Evolutionary conservation across 352 stramenopile species (phyloP), one percentile per base, ranked within the genome.

Genomic region (Globisporangium acanthophoron): DNA sequence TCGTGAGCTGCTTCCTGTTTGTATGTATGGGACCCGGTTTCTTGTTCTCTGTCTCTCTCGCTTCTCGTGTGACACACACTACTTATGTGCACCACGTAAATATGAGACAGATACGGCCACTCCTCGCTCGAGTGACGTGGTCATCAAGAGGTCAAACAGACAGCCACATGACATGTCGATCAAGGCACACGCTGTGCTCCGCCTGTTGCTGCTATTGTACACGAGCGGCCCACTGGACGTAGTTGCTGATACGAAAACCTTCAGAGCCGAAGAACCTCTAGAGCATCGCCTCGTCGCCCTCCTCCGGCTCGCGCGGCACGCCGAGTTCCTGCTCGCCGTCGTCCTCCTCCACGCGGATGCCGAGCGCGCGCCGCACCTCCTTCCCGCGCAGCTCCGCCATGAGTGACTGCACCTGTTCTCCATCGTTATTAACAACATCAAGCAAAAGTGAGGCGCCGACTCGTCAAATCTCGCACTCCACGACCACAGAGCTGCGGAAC

Each of bases 331-430:
- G 43, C 1, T 60, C 40, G 33, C 57, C 29, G 37, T 54, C 64
- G 18, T 66, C 63, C 41, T 65, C 56, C 7, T 61, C 45, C 15
- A 58, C 43, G 3, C 54, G 56, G 18, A 67, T 54, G 11, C 56
- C 49, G 11, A 67, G 46, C 27, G 61, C 63, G n/a, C 80, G 80
- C 0, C 61, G 56, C 52, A 65, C 80, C 51, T 90, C 80, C 54
- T 85, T 82, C 21, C 73, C 68, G 31, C 77, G 66, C 44, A 90
- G 52, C 31, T 90, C 80, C 9, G 58, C 58, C 75, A 90, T 75
- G 20, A 90, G 64, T 1, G 73, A 69, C 50, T 90, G 80, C 29
- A 90, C 76, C 54, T 85, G 27, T n/a, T 16, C 46, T 5, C 56
- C 18, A 53, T 5, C 48, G 29, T 21, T n/a, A 3, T 29, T 24